A percentile compares a stretch with the other conserved stretches of the same genome.
Conservation (phyloP, 495 filamentous ascomycete genomes). For the Neurospora sp. region DNA sequence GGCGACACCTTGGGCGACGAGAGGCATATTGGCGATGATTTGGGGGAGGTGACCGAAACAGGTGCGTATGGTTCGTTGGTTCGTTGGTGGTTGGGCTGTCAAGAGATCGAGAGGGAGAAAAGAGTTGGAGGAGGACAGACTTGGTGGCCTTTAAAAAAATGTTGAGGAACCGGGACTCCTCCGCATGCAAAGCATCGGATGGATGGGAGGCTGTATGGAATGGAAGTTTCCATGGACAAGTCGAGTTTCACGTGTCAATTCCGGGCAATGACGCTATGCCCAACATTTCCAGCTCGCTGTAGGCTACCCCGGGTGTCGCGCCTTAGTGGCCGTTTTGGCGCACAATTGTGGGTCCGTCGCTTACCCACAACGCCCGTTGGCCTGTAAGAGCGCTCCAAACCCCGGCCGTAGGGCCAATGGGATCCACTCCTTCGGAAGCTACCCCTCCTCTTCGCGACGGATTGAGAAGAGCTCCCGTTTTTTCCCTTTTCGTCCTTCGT, state of each 20-base stretch:
- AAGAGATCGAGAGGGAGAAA: not conserved
- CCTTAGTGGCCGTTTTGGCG: not conserved
- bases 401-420: not conserved
- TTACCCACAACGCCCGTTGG: not conserved
- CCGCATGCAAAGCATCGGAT: not conserved
- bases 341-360: not conserved
- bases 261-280: not conserved
- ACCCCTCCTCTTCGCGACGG: not conserved
- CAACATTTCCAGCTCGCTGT: not conserved
- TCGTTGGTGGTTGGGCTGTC: not conserved
- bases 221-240: not conserved
- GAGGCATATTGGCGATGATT: not conserved
- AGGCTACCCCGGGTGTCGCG: not conserved
- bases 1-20: conserved; percentile 6
- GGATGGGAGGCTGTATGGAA: not conserved
- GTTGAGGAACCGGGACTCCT: not conserved
- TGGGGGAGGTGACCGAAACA: not conserved
- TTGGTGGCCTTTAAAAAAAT: not conserved
- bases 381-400: not conserved
- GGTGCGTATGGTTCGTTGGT: not conserved
- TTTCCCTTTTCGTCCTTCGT: not conserved
- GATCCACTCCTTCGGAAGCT: not conserved
- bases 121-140: not conserved
- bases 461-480: not conserved
- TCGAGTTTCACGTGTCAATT: not conserved